A percentile compares a stretch with the other conserved stretches of the same genome.
Evolutionary conservation across 1,284 basidiomycete genomes (phyloP).

Genomic region (Amylostereum chailletii): DNA sequence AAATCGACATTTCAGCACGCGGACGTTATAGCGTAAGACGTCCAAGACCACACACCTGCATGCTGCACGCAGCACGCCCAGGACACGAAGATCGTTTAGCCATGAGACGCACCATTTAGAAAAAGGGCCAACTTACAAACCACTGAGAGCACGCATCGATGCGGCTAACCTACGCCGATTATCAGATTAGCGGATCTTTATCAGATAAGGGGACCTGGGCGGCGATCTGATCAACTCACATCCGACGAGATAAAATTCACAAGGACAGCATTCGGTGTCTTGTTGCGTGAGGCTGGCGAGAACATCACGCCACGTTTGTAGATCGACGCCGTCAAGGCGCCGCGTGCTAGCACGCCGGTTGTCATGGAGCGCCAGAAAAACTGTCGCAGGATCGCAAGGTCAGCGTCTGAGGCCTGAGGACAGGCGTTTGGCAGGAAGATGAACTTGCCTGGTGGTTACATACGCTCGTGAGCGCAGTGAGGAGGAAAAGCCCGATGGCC

Average conservation of each 20-base stretch:
- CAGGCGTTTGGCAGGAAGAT: neutral
- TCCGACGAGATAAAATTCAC: conserved; percentile 72
- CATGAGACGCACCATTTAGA: too few species aligned
- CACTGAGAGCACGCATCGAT: conserved; percentile 55
- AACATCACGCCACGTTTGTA: conserved; percentile 67
- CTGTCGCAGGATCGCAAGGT: conserved; percentile 20
- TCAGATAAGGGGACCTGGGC: neutral
- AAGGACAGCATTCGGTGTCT: conserved; percentile 59
- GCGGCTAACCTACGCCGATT: conserved; percentile 35
- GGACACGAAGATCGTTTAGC: too few species aligned
- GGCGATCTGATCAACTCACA: conserved; percentile 26
- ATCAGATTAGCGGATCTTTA: conserved; percentile 3
- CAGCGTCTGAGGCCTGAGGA: neutral
- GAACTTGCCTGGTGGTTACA: conserved; percentile 49
- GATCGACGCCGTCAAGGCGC: conserved; percentile 66
- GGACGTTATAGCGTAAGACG: too few species aligned
- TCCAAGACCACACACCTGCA: too few species aligned
- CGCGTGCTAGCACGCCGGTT: conserved; percentile 62
- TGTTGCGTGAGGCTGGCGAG: conserved; percentile 56
- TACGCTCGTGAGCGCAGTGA: conserved; percentile 51
- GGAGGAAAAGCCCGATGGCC: conserved; percentile 60
- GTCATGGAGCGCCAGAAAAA: conserved; percentile 77
- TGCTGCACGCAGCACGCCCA: too few species aligned
- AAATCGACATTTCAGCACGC: too few species aligned
- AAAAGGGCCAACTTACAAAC: conserved; percentile 42